These are phyloP conservation scores for Trypanosoma theileri DNA, from an alignment of 208 protist species.

Conservation along the genomic window DNA sequence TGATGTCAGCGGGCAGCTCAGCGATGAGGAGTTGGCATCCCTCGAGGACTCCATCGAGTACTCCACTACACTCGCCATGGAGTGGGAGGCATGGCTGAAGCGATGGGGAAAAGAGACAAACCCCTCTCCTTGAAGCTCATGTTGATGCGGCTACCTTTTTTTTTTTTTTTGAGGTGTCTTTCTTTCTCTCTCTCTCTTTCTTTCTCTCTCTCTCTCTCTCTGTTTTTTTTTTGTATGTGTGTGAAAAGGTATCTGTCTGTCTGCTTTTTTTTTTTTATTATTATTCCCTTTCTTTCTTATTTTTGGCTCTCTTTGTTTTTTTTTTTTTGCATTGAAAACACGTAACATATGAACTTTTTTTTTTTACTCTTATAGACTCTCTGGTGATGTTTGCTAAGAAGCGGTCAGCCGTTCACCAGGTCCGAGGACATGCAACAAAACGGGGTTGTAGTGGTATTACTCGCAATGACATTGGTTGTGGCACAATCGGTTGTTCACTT, in stretches of 20 bases:
- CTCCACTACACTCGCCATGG: slow-evolving; percentile 22
- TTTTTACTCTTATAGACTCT: not conserved
- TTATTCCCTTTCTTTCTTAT: slow-evolving; percentile 19
- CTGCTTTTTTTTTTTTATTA: slow-evolving; percentile 14
- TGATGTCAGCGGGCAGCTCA: slow-evolving; percentile 17
- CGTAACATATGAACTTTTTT: not conserved
- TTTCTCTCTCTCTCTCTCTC: not conserved
- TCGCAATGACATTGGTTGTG: slow-evolving; percentile 84
- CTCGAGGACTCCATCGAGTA: slow-evolving; percentile 36
- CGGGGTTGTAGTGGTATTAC: slow-evolving; percentile 35
- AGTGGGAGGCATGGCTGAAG: slow-evolving; percentile 10
- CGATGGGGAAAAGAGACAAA: not conserved
- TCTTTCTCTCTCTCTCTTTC: not conserved
- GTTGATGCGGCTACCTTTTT: not conserved
- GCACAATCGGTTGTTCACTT: slow-evolving; percentile 51
- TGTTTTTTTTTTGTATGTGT: not conserved
- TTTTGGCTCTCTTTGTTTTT: slow-evolving; percentile 2
- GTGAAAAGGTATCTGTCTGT: not conserved
- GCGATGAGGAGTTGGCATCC: slow-evolving; percentile 28
- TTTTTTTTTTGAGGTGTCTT: not conserved
- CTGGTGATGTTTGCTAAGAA: slow-evolving; percentile 84
- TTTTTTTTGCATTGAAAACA: not conserved
- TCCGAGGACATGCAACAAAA: slow-evolving; percentile 28
- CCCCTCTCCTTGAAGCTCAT: not conserved
- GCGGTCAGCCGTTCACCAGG: slow-evolving; percentile 45